Base-by-base conservation (phyloP, 139 green algal species). In the Chlorella sp. region DNA sequence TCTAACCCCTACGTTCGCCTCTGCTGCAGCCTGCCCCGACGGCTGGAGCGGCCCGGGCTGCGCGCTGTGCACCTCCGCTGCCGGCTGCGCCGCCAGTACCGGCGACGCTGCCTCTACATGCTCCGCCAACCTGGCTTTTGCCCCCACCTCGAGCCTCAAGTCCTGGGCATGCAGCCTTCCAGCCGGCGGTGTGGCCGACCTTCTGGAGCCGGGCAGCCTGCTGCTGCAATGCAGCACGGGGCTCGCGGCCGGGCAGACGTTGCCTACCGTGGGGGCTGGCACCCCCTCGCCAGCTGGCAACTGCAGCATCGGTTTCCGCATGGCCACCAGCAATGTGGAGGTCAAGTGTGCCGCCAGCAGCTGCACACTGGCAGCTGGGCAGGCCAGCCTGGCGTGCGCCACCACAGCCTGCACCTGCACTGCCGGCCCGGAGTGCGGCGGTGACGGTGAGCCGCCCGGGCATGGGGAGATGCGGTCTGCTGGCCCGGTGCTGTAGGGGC, bases 51-150 rank as follows among this genome's bases (percentile, higher is more conserved):
- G 93, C 9, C 60, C 89, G 61, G 42, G 83, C 64, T 95, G 93
- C 85, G 87, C 88, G 28, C n/a, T 89, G 40, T 95, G 93, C 86
- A 69, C 68, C 7, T 85, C 80, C 19, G 87, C 93, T 66, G 53
- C 81, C 7, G 92, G 83, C 18, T 95, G 93, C 82, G 22, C 48
- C 61, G 87, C 92, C 73, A 57, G 30, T 28, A 84, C 66, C 19
- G 91, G 88, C 76, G 77, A 85, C n/a, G 61, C 88, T 4, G 60
- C 64, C 36, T 89, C 94, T 28, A 92, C 89, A 61, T 96, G 94
- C 91, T 88, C 69, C 53, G 91, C 69, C 12, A n/a, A 53, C 30
- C 61, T 96, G 34, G 37, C 76, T 18, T 96, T 91, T 83, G 81
- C 53, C 30, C 85, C 91, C 53, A 79, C 81, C 61, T 89, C 69